Conservation (phyloP, 169 alveolate genomes). For the Cryptosporidium sp. region DNA sequence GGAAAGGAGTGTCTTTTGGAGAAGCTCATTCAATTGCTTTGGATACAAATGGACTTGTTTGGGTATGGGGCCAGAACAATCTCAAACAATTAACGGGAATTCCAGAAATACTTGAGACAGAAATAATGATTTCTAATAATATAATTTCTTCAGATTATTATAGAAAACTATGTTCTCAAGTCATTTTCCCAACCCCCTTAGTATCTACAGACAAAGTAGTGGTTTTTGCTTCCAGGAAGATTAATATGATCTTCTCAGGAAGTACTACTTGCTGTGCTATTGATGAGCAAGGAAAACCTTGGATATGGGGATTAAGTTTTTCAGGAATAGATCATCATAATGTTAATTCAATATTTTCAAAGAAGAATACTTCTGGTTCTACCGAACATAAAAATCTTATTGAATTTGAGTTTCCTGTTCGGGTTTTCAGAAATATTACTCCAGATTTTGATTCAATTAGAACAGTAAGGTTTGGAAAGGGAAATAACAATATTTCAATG, state of each 20-base stretch:
- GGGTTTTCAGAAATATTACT: slow-evolving; percentile 59
- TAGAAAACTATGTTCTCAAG: neutral
- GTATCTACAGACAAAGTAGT: neutral
- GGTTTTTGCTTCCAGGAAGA: slow-evolving; percentile 26
- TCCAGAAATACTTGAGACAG: slow-evolving; percentile 14
- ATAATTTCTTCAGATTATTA: neutral
- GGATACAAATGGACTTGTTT: slow-evolving; percentile 42
- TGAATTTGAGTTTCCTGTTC: slow-evolving; percentile 40
- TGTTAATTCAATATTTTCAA: slow-evolving; percentile 5
- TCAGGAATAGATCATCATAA: slow-evolving; percentile 30
- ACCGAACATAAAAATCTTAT: neutral
- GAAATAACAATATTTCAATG: slow-evolving; percentile 59
- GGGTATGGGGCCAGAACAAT: slow-evolving; percentile 76
- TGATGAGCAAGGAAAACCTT: slow-evolving; percentile 60
- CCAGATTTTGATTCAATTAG: slow-evolving; percentile 40
- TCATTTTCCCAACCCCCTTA: slow-evolving; percentile 55
- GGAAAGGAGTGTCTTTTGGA: slow-evolving; percentile 58
- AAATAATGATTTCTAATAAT: slow-evolving; percentile 2
- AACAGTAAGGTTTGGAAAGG: slow-evolving; percentile 47
- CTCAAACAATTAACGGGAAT: slow-evolving; percentile 50
- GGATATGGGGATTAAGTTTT: slow-evolving; percentile 64
- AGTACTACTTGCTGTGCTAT: slow-evolving; percentile 64
- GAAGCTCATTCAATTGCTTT: slow-evolving; percentile 63
- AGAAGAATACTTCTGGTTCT: neutral
- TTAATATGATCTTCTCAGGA: slow-evolving; percentile 38